Evolutionary conservation across 768 basidiomycete species (phyloP), one percentile per base, ranked within the genome.

Genomic region (Agaricus blazei): DNA sequence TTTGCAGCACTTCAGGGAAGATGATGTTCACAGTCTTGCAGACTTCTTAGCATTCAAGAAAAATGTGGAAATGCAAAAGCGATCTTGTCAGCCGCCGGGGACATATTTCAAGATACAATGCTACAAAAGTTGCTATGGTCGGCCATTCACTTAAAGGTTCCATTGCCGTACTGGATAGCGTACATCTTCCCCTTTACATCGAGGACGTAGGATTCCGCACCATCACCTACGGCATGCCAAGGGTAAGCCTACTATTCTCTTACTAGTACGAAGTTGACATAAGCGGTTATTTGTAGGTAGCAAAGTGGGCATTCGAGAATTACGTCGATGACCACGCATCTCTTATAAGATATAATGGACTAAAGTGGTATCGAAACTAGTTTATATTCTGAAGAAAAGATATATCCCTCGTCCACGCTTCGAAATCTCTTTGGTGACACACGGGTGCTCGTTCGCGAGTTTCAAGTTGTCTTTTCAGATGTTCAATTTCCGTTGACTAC

Each of bases 271-370:
- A 49, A 8, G 26, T 55, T 24, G 27, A 27, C 43, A 55, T 14
- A 14, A 12, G 9, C 4, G 7, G 1, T 12, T 31, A 29, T 6
- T 19, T 43, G 4, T 36, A 76, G 76, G 76, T 77, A 29, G 83
- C 84, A 11, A 85, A 86, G 64, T 76, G 77, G 62, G 80, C 72
- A 1, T 88, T 85, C 59, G 84, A 83, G 0, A 59, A 83, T 62
- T 83, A 81, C 60, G 78, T 85, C 46, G 83, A 85, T 58, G 68
- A 75, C 6, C 67, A 80, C 52, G 40, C 75, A 23, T 50, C 68
- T 11, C 59, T 86, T 43, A 82, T 77, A 19, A 19, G 19, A 19
- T 19, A 19, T 19, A 19, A 19, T 19, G 19, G 19, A 19, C 19
- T 19, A 19, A 19, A 19, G 19, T 19, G 19, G 19, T 19, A 19